Evolutionary conservation across 2,329 filamentous ascomycete genomes (phyloP), one percentile per base, ranked within the genome.

Genomic region (Remersonia thermophila): DNA sequence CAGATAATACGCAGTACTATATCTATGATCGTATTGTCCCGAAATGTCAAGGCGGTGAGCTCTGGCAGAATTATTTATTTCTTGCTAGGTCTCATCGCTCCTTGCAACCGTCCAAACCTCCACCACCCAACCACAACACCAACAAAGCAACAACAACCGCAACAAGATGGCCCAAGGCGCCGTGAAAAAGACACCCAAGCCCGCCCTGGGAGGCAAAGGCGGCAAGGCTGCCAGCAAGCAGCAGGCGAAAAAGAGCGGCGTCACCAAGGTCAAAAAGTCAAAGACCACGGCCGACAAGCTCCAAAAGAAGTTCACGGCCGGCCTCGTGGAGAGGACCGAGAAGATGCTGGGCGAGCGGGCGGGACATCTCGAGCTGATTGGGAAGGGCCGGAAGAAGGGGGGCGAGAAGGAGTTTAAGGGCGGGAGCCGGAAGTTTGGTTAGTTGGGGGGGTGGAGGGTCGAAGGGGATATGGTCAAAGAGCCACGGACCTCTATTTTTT

Each of bases 301-400:
- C 46, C 64, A 66, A 57, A 65, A 63, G 49, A 72, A 73, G 55
- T 69, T 68, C 51, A 64, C 68, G 10, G 62, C 67, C 3, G 71
- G 70, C 32, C 60, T 77, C 51, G 63, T 61, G 30, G 60, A 59
- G 39, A 62, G 63, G 58, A 77, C 72, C 23, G 72, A 77, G 60
- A 60, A 62, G 43, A 58, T 76, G 50, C 61, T 77, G 28, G 71
- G 71, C 41, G 69, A 75, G 59, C 59, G 71, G 7, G 72, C 69
- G 4, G 71, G 72, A 0, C 72, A 77, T 40, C 55, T 77, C 16
- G 72, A 77, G 59, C 51, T 76, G 44, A 71, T 76, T 42, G 71
- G 69, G 23, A 65, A 69, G 55, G 65, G 66, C 8, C 69, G 71
- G 55, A 72, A 67, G 54, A 58, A 57, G 32, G 49, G 56, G 40